Percentiles rank a stretch among this genome's conserved stretches.
phyloP scores from a whole-genome alignment of 495 filamentous ascomycete species.

The Terfezia claveryi region DNA sequence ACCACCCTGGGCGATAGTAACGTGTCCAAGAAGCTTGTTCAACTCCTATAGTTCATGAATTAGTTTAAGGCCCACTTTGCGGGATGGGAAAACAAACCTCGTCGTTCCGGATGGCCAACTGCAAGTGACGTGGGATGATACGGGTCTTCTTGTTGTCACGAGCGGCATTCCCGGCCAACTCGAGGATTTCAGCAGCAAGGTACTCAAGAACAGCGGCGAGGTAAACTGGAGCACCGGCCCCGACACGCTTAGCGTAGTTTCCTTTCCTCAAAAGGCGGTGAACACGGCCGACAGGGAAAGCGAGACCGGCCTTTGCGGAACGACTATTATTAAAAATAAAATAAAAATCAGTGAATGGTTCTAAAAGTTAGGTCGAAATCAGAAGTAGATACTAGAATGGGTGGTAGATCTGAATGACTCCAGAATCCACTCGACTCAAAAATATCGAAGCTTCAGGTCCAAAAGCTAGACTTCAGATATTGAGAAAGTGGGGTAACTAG shows the following conservation, averaged over 20 bases:
- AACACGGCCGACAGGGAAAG: constrained; percentile 98
- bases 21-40: constrained; percentile 73
- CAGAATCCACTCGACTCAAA: constrained; percentile 2
- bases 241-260: constrained; percentile 99
- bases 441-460: constrained; percentile 5
- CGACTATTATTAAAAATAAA: too few relatives aligned
- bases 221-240: constrained; percentile 93
- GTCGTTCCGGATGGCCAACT: constrained; percentile 94
- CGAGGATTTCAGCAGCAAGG: constrained; percentile 92
- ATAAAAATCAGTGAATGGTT: constrained; percentile 21
- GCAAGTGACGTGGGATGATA: constrained; percentile 93
- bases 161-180: constrained; percentile 91
- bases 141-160: constrained; percentile 99
- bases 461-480: constrained; percentile 21
- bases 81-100: constrained; percentile 25
- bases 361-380: constrained; percentile 4
- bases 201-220: constrained; percentile 97
- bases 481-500: constrained; percentile 15
- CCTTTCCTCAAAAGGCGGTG: constrained; percentile 98
- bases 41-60: constrained; percentile 38
- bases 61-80: constrained; percentile 1
- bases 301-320: constrained; percentile 97
- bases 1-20: constrained; percentile 95
- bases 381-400: constrained; percentile 6
- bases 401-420: constrained; percentile 16